Conservation (phyloP, 2,329 filamentous ascomycete genomes). For the Paracorniculantispora psalliotae region DNA sequence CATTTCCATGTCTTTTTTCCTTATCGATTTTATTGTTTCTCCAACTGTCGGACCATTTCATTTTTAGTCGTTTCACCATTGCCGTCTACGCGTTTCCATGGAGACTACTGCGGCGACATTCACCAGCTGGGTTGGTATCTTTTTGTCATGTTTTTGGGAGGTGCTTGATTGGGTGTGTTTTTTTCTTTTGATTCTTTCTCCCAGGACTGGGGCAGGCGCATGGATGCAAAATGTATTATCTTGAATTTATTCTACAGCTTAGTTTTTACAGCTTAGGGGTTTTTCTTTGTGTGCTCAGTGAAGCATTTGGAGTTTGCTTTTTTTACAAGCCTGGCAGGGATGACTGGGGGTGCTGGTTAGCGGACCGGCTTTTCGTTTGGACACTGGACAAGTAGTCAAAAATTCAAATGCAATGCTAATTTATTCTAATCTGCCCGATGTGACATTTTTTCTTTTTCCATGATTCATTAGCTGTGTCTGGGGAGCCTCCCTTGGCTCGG, state of each 20-base stretch:
- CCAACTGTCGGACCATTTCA: background rate
- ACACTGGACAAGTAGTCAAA: slow-evolving; percentile 1
- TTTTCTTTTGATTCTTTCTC: background rate
- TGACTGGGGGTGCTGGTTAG: background rate
- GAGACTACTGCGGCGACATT: background rate
- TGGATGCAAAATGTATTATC: slow-evolving; percentile 5
- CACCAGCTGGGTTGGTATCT: slow-evolving; percentile 10
- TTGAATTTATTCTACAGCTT: background rate
- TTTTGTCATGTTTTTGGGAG: slow-evolving; percentile 1
- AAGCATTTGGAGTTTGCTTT: slow-evolving; percentile 8
- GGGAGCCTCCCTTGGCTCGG: background rate
- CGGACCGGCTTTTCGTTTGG: background rate
- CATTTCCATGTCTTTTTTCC: slow-evolving; percentile 1
- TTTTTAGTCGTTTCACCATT: background rate
- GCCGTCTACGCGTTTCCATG: background rate
- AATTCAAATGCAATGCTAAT: background rate
- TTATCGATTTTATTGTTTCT: background rate
- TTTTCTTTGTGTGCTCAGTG: background rate
- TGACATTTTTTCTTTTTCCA: background rate
- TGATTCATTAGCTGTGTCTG: slow-evolving; percentile 7
- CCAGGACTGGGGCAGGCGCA: slow-evolving; percentile 2
- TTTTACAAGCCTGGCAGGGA: slow-evolving; percentile 2
- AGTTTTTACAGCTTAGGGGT: background rate
- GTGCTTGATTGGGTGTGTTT: background rate
- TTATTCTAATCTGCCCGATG: background rate